These are phyloP conservation scores for Aspergillus indologenus DNA, from an alignment of 495 filamentous ascomycete species.

Conservation along the genomic window DNA sequence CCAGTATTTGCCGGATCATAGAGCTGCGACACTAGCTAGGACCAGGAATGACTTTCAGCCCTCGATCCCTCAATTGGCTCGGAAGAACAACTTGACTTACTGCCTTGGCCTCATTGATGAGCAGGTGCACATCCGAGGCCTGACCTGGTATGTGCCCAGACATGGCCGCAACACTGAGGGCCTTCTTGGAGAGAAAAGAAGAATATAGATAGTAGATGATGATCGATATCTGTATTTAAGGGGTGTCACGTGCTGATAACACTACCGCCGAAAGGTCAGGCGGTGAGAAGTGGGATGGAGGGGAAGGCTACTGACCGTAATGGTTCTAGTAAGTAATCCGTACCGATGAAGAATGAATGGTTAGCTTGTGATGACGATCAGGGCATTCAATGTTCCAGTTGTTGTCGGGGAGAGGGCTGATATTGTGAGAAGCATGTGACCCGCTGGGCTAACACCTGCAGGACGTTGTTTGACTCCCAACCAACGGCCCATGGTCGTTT, in stretches of 20 bases:
- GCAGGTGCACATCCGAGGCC: slow-evolving; percentile 22
- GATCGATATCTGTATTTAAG: slow-evolving; percentile 7
- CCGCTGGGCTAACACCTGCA: neutral
- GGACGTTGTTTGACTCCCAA: neutral
- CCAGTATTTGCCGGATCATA: slow-evolving; percentile 64
- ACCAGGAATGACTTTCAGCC: neutral
- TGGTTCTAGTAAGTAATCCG: neutral
- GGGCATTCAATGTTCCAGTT: too few species aligned
- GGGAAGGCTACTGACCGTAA: too few species aligned
- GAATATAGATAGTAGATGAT: slow-evolving; percentile 15
- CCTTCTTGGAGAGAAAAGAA: slow-evolving; percentile 10
- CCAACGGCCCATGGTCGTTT: neutral
- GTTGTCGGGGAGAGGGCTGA: too few species aligned
- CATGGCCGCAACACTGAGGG: slow-evolving; percentile 22
- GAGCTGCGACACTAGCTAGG: slow-evolving; percentile 49
- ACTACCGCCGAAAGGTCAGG: slow-evolving; percentile 15
- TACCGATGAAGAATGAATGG: neutral
- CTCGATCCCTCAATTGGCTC: neutral
- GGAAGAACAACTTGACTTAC: slow-evolving; percentile 13
- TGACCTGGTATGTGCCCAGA: slow-evolving; percentile 23
- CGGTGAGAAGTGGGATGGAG: slow-evolving; percentile 16
- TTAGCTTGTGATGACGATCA: neutral
- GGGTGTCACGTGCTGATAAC: slow-evolving; percentile 28
- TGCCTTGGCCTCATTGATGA: slow-evolving; percentile 28
- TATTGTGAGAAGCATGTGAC: neutral